A percentile compares a stretch with the other conserved stretches of the same genome.
Evolutionary conservation across 805 yeast species (phyloP).

Genomic region (Saturnispora galanensis): DNA sequence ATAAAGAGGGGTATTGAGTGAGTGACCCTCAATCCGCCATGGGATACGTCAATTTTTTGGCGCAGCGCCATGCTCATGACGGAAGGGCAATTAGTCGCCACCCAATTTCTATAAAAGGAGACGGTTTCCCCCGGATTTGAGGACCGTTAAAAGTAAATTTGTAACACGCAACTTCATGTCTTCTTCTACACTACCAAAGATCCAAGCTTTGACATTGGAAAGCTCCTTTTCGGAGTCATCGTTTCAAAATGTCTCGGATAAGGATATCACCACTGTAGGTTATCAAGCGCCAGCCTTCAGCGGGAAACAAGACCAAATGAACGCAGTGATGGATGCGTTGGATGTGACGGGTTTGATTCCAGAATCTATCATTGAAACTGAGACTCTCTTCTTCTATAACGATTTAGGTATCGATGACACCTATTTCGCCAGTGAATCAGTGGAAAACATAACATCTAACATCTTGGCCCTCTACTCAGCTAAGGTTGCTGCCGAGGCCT

Average conservation of each 20-base stretch:
- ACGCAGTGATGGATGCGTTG: slow-evolving; percentile 67
- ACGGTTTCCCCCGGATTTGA: no score
- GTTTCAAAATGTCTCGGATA: slow-evolving; percentile 24
- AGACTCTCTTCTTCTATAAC: slow-evolving; percentile 84
- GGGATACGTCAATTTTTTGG: no score
- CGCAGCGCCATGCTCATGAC: no score
- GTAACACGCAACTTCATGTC: no score
- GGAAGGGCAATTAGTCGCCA: no score
- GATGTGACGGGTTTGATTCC: slow-evolving; percentile 87
- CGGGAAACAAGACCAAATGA: slow-evolving; percentile 75
- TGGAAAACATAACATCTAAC: slow-evolving; percentile 70
- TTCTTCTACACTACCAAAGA: slow-evolving; percentile 7
- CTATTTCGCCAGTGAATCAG: slow-evolving; percentile 79
- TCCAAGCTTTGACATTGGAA: slow-evolving; percentile 22
- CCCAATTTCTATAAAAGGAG: no score
- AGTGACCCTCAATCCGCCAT: no score
- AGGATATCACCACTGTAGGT: slow-evolving; percentile 34
- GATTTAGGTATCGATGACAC: slow-evolving; percentile 84
- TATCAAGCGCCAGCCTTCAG: slow-evolving; percentile 68
- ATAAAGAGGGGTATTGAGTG: no score
- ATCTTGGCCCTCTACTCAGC: slow-evolving; percentile 87
- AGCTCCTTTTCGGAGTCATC: slow-evolving; percentile 29
- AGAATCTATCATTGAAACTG: slow-evolving; percentile 72
- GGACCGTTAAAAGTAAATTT: no score
- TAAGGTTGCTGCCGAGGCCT: slow-evolving; percentile 78